These are phyloP conservation scores for Candida insectalens DNA, from an alignment of 805 yeast species.

Conservation along the genomic window DNA sequence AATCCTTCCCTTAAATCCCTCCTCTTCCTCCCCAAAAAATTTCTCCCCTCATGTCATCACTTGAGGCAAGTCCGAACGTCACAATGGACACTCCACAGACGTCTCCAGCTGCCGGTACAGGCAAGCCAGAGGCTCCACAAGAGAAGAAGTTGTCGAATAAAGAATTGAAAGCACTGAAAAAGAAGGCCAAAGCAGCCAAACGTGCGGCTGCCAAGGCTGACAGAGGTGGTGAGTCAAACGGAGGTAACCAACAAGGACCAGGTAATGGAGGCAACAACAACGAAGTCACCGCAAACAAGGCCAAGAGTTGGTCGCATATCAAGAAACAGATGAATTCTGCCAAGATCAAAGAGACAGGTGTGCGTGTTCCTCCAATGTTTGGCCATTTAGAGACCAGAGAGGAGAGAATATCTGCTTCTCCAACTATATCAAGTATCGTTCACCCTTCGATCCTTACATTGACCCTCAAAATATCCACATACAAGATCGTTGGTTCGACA, in stretches of 20 bases:
- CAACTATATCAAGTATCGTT: slow-evolving; percentile 53
- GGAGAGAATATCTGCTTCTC: slow-evolving; percentile 55
- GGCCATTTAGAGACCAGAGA: slow-evolving; percentile 75
- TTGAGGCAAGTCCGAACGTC: no score
- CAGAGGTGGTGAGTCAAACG: slow-evolving; percentile 2
- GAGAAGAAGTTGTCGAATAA: slow-evolving; percentile 45
- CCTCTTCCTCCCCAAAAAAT: no score
- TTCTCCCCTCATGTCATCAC: no score
- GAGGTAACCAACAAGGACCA: slow-evolving; percentile 1
- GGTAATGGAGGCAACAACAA: neutral
- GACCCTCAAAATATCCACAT: slow-evolving; percentile 73
- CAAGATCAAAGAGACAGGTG: slow-evolving; percentile 26
- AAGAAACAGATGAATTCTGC: slow-evolving; percentile 47
- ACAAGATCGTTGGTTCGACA: slow-evolving; percentile 82
- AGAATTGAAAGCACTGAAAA: slow-evolving; percentile 79
- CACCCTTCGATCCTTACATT: slow-evolving; percentile 80
- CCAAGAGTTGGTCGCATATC: slow-evolving; percentile 39
- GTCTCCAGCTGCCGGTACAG: no score
- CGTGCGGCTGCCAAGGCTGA: slow-evolving; percentile 76
- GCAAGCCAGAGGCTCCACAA: neutral
- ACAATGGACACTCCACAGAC: no score
- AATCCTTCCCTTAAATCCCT: no score
- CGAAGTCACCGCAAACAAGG: slow-evolving; percentile 4
- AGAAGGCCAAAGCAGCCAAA: slow-evolving; percentile 85
- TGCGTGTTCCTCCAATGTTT: slow-evolving; percentile 56